These are phyloP conservation scores for Diutina pseudorugosa DNA, from an alignment of 1,139 yeast genomes.

Conservation along the genomic window DNA sequence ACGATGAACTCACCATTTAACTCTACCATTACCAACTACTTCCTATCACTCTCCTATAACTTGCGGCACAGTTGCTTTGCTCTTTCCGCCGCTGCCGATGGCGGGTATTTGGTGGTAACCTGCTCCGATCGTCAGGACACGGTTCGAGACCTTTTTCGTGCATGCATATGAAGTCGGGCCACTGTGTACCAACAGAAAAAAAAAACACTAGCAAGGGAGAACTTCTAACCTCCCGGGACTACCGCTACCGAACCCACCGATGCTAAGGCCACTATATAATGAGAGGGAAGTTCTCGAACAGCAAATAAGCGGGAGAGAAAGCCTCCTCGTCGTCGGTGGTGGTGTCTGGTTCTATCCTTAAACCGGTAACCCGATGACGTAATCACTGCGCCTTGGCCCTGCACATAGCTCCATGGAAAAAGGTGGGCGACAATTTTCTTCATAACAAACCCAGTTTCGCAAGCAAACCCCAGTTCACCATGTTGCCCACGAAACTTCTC, in stretches of 20 bases:
- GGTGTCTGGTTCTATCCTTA: background rate
- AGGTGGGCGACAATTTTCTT: background rate
- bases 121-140: background rate
- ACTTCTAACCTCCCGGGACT: too few species aligned
- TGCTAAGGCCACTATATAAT: too few species aligned
- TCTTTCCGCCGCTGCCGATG: background rate
- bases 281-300: too few species aligned
- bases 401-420: background rate
- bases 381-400: background rate
- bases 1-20: too few species aligned
- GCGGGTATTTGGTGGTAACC: background rate
- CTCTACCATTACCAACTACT: too few species aligned
- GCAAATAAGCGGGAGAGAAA: too few species aligned
- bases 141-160: background rate
- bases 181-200: background rate
- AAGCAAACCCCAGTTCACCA: background rate
- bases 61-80: too few species aligned
- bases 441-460: background rate
- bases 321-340: too few species aligned
- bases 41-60: too few species aligned
- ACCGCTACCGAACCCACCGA: too few species aligned
- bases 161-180: background rate
- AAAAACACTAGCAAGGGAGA: too few species aligned
- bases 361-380: background rate
- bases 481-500: conserved; percentile 30